Evolutionary conservation across 192 early-diverging fungal genomes (phyloP).

Genomic region (Coemansia sp.): DNA sequence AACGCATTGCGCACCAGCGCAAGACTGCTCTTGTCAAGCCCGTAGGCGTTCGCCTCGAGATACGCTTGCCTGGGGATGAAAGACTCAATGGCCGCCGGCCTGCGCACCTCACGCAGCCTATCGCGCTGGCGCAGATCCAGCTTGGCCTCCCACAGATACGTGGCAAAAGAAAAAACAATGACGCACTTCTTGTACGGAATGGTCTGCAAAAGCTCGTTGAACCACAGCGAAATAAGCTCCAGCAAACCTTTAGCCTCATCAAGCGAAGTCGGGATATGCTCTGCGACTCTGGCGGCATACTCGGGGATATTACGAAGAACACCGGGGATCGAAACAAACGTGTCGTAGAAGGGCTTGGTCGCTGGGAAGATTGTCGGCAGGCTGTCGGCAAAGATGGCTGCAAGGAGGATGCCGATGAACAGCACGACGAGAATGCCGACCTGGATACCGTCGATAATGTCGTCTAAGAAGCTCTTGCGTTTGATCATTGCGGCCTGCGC

Average conservation of each 20-base stretch:
- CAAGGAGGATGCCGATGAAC: conserved; percentile 33
- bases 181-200: conserved; percentile 81
- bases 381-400: conserved; percentile 31
- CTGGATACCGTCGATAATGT: conserved; percentile 50
- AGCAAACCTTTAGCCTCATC: conserved; percentile 18
- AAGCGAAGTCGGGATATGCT: conserved; percentile 15
- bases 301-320: conserved; percentile 22
- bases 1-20: conserved; percentile 64
- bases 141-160: conserved; percentile 81
- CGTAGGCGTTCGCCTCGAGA: conserved; percentile 78
- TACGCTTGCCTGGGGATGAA: conserved; percentile 78
- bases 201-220: conserved; percentile 23
- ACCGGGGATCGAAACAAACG: conserved; percentile 15
- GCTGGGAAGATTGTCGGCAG: conserved; percentile 42
- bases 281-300: conserved; percentile 5
- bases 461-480: conserved; percentile 53
- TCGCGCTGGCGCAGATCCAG: conserved; percentile 78
- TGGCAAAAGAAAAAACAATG: conserved; percentile 64
- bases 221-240: not conserved
- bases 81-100: conserved; percentile 67
- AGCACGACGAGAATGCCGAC: conserved; percentile 31
- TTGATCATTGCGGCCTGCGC: conserved; percentile 46
- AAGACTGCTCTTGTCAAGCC: conserved; percentile 80
- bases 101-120: conserved; percentile 61
- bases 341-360: conserved; percentile 36